These are phyloP conservation scores for Nematocida sp. DNA, from an alignment of 371 early-diverging fungal species.

Conservation along the genomic window DNA sequence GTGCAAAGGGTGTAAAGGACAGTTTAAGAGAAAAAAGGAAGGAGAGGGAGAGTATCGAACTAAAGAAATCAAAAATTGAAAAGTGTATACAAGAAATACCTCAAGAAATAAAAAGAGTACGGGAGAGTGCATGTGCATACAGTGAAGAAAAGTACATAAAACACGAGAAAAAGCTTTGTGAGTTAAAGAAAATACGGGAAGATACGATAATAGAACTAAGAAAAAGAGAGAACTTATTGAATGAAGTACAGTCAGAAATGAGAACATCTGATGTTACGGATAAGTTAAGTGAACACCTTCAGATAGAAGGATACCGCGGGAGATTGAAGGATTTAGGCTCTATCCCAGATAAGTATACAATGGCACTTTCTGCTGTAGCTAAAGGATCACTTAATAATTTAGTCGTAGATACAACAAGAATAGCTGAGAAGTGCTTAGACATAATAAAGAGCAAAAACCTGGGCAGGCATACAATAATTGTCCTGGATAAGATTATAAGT, in stretches of 20 bases:
- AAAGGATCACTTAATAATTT: slow-evolving; percentile 78
- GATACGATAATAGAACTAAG: slow-evolving; percentile 37
- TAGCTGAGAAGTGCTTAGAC: slow-evolving; percentile 85
- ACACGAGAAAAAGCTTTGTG: slow-evolving; percentile 26
- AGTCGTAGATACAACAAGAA: slow-evolving; percentile 86
- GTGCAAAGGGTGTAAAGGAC: slow-evolving; percentile 12
- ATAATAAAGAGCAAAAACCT: slow-evolving; percentile 79
- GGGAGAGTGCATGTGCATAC: slow-evolving; percentile 8
- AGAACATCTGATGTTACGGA: slow-evolving; percentile 6
- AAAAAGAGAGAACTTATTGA: slow-evolving; percentile 24
- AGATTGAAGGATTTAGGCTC: slow-evolving; percentile 89
- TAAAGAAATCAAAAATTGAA: slow-evolving; percentile 3
- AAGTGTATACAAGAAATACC: background rate
- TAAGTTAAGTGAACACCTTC: slow-evolving; percentile 40
- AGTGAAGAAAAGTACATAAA: slow-evolving; percentile 49
- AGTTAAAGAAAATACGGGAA: slow-evolving; percentile 18
- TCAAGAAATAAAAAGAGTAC: background rate
- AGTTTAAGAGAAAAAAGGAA: slow-evolving; percentile 12
- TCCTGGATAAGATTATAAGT: slow-evolving; percentile 73
- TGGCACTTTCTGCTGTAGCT: slow-evolving; percentile 89
- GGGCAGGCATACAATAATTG: slow-evolving; percentile 83
- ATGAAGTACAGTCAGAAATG: slow-evolving; percentile 22
- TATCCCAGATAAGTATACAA: slow-evolving; percentile 86
- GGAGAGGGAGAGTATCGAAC: slow-evolving; percentile 25
- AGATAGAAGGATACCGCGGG: slow-evolving; percentile 72